Evolutionary conservation across 139 green algal species (phyloP).

Genomic region (Chloropicon primus): DNA sequence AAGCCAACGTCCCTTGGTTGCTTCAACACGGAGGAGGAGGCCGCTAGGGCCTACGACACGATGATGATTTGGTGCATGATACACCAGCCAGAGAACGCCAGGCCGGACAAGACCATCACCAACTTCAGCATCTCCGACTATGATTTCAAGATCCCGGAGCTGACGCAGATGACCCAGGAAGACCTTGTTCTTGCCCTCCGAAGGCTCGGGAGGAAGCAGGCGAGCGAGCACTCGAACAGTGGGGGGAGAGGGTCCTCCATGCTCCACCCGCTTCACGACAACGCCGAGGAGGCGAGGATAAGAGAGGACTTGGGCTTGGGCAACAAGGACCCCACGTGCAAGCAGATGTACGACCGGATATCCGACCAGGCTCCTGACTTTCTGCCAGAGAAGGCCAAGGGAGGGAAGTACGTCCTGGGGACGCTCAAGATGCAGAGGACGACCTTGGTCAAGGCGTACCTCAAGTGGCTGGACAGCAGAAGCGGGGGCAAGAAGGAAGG

Average conservation of each 20-base stretch:
- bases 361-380: not conserved
- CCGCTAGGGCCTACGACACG: slow-evolving; percentile 74
- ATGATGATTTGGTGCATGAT: slow-evolving; percentile 92
- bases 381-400: not conserved
- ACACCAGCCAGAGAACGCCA: slow-evolving; percentile 34
- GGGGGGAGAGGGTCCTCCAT: not conserved
- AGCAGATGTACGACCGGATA: not conserved
- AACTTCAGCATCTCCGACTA: slow-evolving; percentile 78
- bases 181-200: slow-evolving; percentile 63
- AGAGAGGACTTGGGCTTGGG: not conserved
- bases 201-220: slow-evolving; percentile 58
- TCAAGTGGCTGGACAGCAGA: not conserved
- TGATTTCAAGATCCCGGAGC: slow-evolving; percentile 49
- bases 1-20: slow-evolving; percentile 34
- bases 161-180: slow-evolving; percentile 51
- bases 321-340: not conserved
- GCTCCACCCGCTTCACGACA: not conserved
- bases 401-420: not conserved
- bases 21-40: slow-evolving; percentile 74
- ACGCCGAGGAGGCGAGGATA: not conserved
- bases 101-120: slow-evolving; percentile 64
- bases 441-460: not conserved
- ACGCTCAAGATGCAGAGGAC: not conserved
- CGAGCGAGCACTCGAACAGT: slow-evolving; percentile 8
- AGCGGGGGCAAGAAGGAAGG: not conserved